Base-by-base conservation (phyloP, 2,329 filamentous ascomycete genomes). In the Claviceps digitariae region DNA sequence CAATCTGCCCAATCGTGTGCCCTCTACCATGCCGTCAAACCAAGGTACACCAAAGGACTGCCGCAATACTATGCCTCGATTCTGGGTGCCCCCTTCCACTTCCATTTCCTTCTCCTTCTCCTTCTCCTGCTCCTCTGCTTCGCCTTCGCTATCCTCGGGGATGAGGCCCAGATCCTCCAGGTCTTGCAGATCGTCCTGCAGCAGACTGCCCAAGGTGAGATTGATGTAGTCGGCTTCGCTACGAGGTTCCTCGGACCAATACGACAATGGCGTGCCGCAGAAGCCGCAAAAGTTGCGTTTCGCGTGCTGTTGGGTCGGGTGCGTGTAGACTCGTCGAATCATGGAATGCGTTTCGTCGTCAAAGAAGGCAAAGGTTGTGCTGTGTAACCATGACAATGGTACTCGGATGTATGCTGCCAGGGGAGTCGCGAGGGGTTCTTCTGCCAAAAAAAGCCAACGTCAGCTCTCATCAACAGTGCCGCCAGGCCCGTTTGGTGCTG, bases 261-360 rank as follows among this genome's bases (percentile, higher is more conserved):
- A 88, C 0, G 84, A 85, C 52, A 96, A 72, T 13, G 87, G 86
- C 0, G 90, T 95, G 51, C 90, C 90, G 66, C 90, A 95, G 71
- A 86, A 94, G 25, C 90, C 90, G 69, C 90, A 96, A 68, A 96
- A 96, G 59, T 89, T 80, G 50, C 87, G 82, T 64, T 85, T 82
- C 1, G 79, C 74, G 60, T 78, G 70, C 51, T 76, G 74, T 51
- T 78, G 77, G 59, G 74, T 70, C 2, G 73, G 74, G 23, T 83
- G 77, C 10, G 79, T 80, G 66, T 87, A 90, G 48, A 77, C 75
- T 43, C 83, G 79, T 53, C 80, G 81, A 64, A 90, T 90, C 51
- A 74, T 73, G 52, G 73, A 61, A 65, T 81, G 78, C 17, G 82
- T 81, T 71, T 95, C 90, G 68, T 95, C 87, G 2, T 84, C 78